Evolutionary conservation across 2,329 filamentous ascomycete species (phyloP), one percentile per base, ranked within the genome.

Genomic region (Ophidiomyces ophidiicola): DNA sequence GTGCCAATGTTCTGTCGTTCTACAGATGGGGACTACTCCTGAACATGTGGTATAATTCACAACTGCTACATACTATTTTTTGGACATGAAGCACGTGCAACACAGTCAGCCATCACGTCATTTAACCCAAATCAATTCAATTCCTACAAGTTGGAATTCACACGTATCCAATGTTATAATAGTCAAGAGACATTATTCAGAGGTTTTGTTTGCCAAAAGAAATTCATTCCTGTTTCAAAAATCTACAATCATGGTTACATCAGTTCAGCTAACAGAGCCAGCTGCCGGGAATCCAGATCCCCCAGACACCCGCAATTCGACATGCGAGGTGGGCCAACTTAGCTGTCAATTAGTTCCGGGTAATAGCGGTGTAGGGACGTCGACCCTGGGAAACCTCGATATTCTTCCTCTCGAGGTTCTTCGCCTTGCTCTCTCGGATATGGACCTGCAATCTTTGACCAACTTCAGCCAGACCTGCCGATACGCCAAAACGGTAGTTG

Each of bases 381-480:
- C n/a, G n/a, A n/a, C n/a, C 30, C 24, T 39, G 5, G 37, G 37
- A 15, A 12, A 5, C 2, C 33, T 44, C 6, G 17, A 41, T 5
- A 6, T 25, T 8, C 34, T 45, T 6, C 46, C 44, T 26, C 46
- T 58, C 30, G 51, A 53, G 15, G 37, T 33, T 7, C 39, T 60
- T 11, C 51, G 56, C 2, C 34, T 43, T 7, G 50, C 57, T 34
- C 39, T 58, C 7, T 36, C 53, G 15, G 39, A 49, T 6, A 39
- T 52, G 12, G 25, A 46, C 50, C 7, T 45, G 51, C 29, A 47
- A 48, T 20, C 39, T 52, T 25, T 57, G 2, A 56, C 36, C 56
- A 53, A 39, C 43, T 59, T 32, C 53, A 54, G 10, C 45, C 42
- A 24, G 44, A 46, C n/a, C 55, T 48, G 12, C 14, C 48, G 14